Percentiles rank a stretch among this genome's conserved stretches.
Conservation (phyloP, 345 rosid species). For the Acer negundo region DNA sequence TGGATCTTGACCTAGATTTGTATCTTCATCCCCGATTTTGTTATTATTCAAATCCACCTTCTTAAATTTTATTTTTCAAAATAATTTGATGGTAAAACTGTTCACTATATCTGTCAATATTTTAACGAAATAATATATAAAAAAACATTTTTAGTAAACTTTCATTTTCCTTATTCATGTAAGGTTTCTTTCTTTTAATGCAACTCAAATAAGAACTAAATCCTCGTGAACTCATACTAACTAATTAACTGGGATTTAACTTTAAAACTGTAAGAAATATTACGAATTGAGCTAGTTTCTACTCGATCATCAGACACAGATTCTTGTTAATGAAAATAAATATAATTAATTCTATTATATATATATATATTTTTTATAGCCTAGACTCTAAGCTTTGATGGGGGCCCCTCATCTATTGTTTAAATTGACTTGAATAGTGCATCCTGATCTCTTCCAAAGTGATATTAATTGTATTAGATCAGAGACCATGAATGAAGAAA, state of each 20-base stretch:
- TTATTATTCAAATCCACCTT: background rate
- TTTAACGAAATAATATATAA: no score
- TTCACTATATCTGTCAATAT: no score
- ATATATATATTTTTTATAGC: background rate
- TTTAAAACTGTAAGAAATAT: no score
- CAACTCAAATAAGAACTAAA: no score
- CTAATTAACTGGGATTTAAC: no score
- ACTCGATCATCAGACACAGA: background rate
- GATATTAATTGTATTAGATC: background rate
- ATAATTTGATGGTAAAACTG: no score
- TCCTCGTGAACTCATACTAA: no score
- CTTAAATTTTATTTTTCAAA: background rate
- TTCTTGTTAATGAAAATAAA: background rate
- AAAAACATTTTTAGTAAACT: background rate
- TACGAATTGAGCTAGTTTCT: background rate
- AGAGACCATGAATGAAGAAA: background rate
- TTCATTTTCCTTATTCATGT: background rate
- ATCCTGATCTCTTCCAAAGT: background rate
- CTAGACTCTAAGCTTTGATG: background rate
- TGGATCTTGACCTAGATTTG: constrained; percentile 1
- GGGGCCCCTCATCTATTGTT: background rate
- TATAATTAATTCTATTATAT: no score
- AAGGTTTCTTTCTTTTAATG: no score
- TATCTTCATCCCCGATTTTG: background rate
- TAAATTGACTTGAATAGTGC: no score